Conservation (phyloP, 1,284 basidiomycete species). For the Ganoderma resinaceum region DNA sequence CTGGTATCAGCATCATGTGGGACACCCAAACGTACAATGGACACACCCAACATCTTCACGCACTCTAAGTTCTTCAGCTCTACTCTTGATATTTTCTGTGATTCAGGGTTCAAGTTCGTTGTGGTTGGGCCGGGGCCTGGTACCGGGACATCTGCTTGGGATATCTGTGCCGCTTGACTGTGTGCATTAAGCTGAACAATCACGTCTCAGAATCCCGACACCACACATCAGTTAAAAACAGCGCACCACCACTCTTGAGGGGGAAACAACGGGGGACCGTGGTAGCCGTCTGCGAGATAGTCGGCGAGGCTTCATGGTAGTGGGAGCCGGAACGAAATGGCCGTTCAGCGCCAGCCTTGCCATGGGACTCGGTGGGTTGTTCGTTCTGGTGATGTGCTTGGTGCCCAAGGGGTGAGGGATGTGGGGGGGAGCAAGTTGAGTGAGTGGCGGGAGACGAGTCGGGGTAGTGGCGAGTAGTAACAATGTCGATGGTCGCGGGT, state of each 20-base stretch:
- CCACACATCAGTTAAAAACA: no score
- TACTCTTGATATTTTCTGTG: neutral
- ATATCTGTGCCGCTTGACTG: neutral
- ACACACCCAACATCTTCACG: slow-evolving; percentile 16
- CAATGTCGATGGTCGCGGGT: neutral
- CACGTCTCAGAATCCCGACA: neutral
- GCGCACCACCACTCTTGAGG: neutral
- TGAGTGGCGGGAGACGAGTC: neutral
- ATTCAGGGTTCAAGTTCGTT: neutral
- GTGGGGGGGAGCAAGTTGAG: neutral
- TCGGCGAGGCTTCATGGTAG: slow-evolving; percentile 2
- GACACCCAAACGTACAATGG: neutral
- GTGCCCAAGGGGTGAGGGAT: neutral
- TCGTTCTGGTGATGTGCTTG: neutral
- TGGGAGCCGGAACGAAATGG: slow-evolving; percentile 10
- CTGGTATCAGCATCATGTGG: neutral
- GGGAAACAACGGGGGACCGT: neutral
- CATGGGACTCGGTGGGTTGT: neutral
- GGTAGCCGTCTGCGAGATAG: neutral
- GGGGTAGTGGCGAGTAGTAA: neutral
- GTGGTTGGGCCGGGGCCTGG: neutral
- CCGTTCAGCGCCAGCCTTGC: slow-evolving; percentile 9
- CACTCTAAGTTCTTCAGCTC: slow-evolving; percentile 20
- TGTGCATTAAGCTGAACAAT: neutral
- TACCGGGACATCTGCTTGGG: neutral